Conservation (phyloP, 2,329 filamentous ascomycete genomes). For the Xylariaceae sp. region DNA sequence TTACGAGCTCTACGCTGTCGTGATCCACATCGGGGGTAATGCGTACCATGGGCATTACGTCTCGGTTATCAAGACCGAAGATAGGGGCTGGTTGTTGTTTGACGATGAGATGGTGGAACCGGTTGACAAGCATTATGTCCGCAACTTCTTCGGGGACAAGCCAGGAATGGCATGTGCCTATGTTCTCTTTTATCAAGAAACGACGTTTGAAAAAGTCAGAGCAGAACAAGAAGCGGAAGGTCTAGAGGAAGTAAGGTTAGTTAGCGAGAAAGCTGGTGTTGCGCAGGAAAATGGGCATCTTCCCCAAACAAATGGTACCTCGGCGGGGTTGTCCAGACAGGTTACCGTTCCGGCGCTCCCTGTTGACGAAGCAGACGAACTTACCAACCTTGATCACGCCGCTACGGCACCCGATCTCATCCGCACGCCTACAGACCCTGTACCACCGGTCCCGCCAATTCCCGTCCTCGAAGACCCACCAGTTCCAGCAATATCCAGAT, state of each 20-base stretch:
- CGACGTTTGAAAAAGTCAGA: conserved; percentile 60
- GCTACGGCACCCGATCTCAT: conserved; percentile 53
- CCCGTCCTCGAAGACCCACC: conserved; percentile 12
- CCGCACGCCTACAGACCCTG: conserved; percentile 21
- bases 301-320: conserved; percentile 41
- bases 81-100: conserved; percentile 92
- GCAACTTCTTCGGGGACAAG: conserved; percentile 95
- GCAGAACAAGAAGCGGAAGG: conserved; percentile 83
- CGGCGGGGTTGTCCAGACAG: conserved; percentile 45
- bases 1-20: conserved; percentile 95
- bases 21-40: conserved; percentile 94
- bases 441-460: conserved; percentile 23
- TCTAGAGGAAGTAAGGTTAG: conserved; percentile 55
- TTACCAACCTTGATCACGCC: conserved; percentile 61
- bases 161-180: conserved; percentile 91
- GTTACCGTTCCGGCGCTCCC: conserved; percentile 46
- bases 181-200: conserved; percentile 97
- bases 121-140: conserved; percentile 92
- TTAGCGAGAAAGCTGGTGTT: conserved; percentile 53
- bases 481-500: conserved; percentile 20
- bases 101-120: conserved; percentile 99
- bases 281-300: conserved; percentile 47
- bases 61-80: conserved; percentile 94
- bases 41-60: conserved; percentile 98
- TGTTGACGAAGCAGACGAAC: conserved; percentile 46